These are phyloP conservation scores for Plasmodium knowlesi DNA, from an alignment of 169 alveolate genomes.

Conservation along the genomic window DNA sequence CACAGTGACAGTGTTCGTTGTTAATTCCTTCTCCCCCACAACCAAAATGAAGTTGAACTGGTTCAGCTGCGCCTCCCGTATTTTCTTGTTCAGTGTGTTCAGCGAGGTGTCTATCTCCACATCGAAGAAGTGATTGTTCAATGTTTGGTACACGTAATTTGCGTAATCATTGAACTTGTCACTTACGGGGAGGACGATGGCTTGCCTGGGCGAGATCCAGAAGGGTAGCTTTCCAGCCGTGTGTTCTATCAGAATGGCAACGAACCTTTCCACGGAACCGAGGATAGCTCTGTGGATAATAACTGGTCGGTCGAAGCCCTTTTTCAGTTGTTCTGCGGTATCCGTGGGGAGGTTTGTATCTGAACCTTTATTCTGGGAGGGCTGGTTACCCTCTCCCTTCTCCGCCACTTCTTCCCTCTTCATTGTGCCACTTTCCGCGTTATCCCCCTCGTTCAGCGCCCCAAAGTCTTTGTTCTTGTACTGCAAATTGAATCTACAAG, in stretches of 20 bases:
- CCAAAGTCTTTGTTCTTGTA: constrained; percentile 93
- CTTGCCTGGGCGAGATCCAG: constrained; percentile 99
- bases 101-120: constrained; percentile 93
- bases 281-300: constrained; percentile 99
- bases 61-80: constrained; percentile 95
- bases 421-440: not conserved
- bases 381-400: too few relatives aligned
- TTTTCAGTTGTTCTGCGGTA: constrained; percentile 13
- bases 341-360: not conserved
- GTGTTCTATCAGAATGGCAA: constrained; percentile 97
- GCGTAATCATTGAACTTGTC: constrained; percentile 93
- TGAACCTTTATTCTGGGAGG: not conserved
- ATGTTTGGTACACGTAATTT: constrained; percentile 85
- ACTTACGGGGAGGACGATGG: constrained; percentile 94
- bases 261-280: constrained; percentile 97
- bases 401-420: not conserved
- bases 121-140: constrained; percentile 81
- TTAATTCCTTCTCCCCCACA: constrained; percentile 97
- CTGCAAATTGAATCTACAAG: constrained; percentile 96
- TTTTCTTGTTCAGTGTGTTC: constrained; percentile 95
- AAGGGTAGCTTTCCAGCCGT: constrained; percentile 99
- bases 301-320: constrained; percentile 97
- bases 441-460: constrained; percentile 32
- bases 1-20: constrained; percentile 87
- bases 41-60: constrained; percentile 96